Evolutionary conservation across 345 rosid species (phyloP).

Genomic region (Rhodamnia argentea): DNA sequence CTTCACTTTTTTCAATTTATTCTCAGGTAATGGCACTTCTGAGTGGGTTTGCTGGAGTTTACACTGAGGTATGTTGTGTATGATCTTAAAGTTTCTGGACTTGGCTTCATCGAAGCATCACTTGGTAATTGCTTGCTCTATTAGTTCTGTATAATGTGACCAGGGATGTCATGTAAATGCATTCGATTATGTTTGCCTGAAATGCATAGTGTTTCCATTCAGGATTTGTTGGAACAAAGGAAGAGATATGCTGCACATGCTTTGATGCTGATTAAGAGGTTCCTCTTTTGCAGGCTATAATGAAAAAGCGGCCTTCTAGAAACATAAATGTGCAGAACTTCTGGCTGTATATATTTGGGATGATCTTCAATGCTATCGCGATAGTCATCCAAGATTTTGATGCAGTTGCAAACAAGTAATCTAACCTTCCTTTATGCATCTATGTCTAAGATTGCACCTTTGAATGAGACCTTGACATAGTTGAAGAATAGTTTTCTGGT

Average conservation of each 20-base stretch:
- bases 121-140: not conserved
- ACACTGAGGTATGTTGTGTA: constrained; percentile 61
- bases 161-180: not conserved
- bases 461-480: not conserved
- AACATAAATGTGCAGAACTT: constrained; percentile 93
- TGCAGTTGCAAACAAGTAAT: constrained; percentile 83
- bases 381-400: constrained; percentile 86
- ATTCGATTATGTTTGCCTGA: not conserved
- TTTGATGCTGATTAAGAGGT: not conserved
- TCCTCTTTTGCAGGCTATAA: constrained; percentile 69
- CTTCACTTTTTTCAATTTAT: not conserved
- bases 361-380: constrained; percentile 90
- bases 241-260: not conserved
- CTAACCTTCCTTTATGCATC: constrained; percentile 1
- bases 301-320: constrained; percentile 85
- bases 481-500: not conserved
- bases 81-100: not conserved
- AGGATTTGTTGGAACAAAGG: not conserved
- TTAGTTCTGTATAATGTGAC: not conserved
- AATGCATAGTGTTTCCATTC: not conserved
- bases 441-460: not conserved
- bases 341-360: constrained; percentile 92
- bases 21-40: constrained; percentile 90
- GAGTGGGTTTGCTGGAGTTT: constrained; percentile 95
- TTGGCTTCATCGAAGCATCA: not conserved